phyloP scores from a whole-genome alignment of 345 rosid species.

The Brassica carinata region DNA sequence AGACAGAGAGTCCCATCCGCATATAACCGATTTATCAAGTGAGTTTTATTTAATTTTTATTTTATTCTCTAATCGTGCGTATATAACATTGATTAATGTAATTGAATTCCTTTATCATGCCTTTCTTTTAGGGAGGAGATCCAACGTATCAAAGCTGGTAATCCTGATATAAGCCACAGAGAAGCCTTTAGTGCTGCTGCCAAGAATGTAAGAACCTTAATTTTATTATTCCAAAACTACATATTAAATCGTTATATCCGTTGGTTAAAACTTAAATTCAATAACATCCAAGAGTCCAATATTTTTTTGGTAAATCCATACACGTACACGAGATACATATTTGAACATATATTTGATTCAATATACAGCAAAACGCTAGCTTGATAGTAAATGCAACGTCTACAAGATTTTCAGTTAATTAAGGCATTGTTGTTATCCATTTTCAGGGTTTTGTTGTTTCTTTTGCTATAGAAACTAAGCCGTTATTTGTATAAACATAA shows the following conservation, averaged over 20 bases:
- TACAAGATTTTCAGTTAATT: neutral
- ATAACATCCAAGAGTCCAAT: neutral
- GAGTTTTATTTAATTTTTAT: slow-evolving; percentile 33
- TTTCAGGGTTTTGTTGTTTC: neutral
- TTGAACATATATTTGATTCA: neutral
- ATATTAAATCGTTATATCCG: neutral
- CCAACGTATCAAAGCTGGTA: slow-evolving; percentile 98
- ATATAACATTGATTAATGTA: neutral
- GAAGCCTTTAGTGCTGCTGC: slow-evolving; percentile 99
- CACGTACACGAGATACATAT: neutral
- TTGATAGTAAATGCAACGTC: neutral
- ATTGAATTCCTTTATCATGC: neutral
- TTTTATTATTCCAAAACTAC: slow-evolving; percentile 7
- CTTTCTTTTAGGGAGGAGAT: slow-evolving; percentile 82
- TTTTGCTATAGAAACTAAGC: neutral
- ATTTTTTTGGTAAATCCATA: neutral
- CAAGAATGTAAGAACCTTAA: slow-evolving; percentile 74
- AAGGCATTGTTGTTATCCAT: neutral
- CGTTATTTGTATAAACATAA: neutral
- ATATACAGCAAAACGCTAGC: neutral
- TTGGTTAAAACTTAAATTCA: neutral
- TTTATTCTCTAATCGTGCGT: neutral
- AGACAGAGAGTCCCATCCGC: slow-evolving; percentile 99
- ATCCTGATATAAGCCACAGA: slow-evolving; percentile 99
- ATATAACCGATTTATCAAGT: slow-evolving; percentile 99